Conservation (phyloP, 176 grass and related monocot species). For the Hyparrhenia diplandra region DNA sequence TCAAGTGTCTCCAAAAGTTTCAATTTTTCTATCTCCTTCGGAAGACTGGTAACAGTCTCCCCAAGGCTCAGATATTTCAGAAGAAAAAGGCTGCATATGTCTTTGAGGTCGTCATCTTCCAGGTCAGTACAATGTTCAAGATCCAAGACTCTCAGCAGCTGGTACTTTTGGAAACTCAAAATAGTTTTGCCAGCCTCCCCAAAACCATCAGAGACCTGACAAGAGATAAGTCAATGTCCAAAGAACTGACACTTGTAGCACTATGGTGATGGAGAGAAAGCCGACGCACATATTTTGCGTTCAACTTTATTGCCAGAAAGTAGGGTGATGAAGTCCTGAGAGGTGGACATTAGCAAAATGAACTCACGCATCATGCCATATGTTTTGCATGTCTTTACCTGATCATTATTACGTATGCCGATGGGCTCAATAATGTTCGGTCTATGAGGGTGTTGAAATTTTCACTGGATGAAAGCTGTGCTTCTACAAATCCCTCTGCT, state of each 20-base stretch:
- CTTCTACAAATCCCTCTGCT: conserved; percentile 2
- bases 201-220: not conserved
- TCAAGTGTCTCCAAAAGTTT: conserved; percentile 16
- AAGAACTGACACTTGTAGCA: not conserved
- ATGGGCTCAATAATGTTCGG: conserved; percentile 20
- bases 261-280: conserved; percentile 5
- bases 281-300: not conserved
- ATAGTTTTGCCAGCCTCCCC: not conserved
- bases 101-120: not conserved
- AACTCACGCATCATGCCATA: conserved; percentile 23
- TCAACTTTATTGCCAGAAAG: not conserved
- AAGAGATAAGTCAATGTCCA: not conserved
- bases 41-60: not conserved
- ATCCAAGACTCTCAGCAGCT: conserved; percentile 1
- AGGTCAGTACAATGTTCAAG: not conserved
- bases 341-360: not conserved
- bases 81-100: conserved; percentile 1
- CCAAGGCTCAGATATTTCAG: conserved; percentile 4
- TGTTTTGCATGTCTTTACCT: conserved; percentile 14
- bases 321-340: not conserved
- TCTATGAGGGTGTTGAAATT: not conserved
- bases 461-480: not conserved
- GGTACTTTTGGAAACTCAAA: not conserved
- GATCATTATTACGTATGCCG: not conserved
- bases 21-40: not conserved